Evolutionary conservation across 1,284 basidiomycete species (phyloP).

Genomic region (Pseudozyma sp.): DNA sequence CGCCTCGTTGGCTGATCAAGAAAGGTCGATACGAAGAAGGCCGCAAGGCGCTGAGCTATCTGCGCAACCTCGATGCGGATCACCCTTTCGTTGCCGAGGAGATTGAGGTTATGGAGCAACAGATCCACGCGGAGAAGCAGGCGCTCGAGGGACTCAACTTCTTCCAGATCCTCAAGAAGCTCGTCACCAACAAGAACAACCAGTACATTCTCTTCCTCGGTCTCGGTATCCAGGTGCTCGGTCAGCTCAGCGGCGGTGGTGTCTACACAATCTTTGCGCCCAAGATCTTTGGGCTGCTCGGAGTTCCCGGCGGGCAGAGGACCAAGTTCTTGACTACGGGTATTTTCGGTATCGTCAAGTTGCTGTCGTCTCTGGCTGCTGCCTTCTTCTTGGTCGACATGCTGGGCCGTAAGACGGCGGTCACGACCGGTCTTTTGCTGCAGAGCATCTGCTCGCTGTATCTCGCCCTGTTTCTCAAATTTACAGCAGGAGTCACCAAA

Average conservation of each 20-base stretch:
- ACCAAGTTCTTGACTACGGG: conserved; percentile 52
- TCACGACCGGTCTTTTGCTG: conserved; percentile 42
- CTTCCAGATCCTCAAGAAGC: conserved; percentile 45
- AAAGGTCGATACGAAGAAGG: conserved; percentile 45
- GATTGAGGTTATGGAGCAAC: conserved; percentile 46
- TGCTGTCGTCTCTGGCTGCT: conserved; percentile 51
- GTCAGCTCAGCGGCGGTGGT: conserved; percentile 53
- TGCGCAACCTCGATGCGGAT: conserved; percentile 44
- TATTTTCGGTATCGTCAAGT: conserved; percentile 57
- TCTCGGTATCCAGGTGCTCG: conserved; percentile 55
- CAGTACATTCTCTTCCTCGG: conserved; percentile 49
- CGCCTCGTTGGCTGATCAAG: conserved; percentile 57
- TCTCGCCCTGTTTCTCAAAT: conserved; percentile 52
- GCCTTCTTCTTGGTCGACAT: conserved; percentile 57
- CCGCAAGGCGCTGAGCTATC: conserved; percentile 40
- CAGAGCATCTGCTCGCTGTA: conserved; percentile 47
- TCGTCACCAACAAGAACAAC: conserved; percentile 47
- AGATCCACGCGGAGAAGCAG: conserved; percentile 37
- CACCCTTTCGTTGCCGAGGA: conserved; percentile 46
- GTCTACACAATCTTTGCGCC: conserved; percentile 53
- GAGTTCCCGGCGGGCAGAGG: conserved; percentile 37
- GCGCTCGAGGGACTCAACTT: conserved; percentile 36
- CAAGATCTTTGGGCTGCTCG: conserved; percentile 50
- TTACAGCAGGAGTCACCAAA: conserved; percentile 35
- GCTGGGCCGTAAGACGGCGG: conserved; percentile 49